Evolutionary conservation across 148 eudicot genomes (phyloP).

Genomic region (Chenopodium formosanum): DNA sequence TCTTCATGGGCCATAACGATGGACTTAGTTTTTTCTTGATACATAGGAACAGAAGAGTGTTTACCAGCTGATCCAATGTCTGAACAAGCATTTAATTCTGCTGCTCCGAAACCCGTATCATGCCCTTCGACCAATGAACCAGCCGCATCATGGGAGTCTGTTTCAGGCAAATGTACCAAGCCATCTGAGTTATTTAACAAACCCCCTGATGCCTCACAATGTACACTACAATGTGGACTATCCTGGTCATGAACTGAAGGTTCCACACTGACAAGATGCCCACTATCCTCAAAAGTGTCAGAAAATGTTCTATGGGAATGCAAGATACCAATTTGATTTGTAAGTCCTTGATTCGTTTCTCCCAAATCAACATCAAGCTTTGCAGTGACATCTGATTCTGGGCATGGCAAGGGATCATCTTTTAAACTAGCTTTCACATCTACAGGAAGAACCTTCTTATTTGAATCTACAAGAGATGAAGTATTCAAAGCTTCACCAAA

Average conservation of each 20-base stretch:
- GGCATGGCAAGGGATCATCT: constrained; percentile 32
- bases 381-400: constrained; percentile 18
- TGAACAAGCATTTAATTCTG: constrained; percentile 28
- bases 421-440: constrained; percentile 28
- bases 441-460: constrained; percentile 18
- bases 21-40: constrained; percentile 18
- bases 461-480: constrained; percentile 30
- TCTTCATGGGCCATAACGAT: constrained; percentile 24
- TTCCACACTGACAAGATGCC: constrained; percentile 22
- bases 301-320: constrained; percentile 21
- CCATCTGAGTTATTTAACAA: constrained; percentile 21
- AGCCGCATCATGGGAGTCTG: constrained; percentile 26
- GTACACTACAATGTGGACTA: constrained; percentile 26
- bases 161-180: constrained; percentile 28
- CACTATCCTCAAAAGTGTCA: constrained; percentile 24
- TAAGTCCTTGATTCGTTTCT: constrained; percentile 22
- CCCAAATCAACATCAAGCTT: constrained; percentile 19
- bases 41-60: neutral
- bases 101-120: constrained; percentile 15
- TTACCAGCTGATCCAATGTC: neutral
- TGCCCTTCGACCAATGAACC: constrained; percentile 29
- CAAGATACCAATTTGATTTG: constrained; percentile 14
- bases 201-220: constrained; percentile 26
- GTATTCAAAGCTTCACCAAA: constrained; percentile 29
- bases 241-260: constrained; percentile 30